Evolutionary conservation across 148 eudicot genomes (phyloP).

Genomic region (Chenopodium suecicum): DNA sequence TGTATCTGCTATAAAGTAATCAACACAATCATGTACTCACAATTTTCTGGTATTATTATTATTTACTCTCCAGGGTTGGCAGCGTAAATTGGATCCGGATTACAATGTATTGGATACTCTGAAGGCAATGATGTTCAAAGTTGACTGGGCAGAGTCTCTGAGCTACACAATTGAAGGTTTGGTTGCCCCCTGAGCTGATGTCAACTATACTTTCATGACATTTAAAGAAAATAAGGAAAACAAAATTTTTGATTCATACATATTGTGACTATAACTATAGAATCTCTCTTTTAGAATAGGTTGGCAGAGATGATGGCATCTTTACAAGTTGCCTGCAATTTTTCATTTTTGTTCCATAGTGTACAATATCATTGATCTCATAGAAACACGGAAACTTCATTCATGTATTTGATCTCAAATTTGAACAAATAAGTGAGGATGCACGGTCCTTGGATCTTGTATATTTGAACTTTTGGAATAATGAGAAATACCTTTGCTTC

Average conservation of each 20-base stretch:
- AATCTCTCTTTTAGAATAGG: neutral
- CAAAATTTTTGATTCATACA: neutral
- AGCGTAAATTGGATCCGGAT: constrained; percentile 73
- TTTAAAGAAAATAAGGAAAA: neutral
- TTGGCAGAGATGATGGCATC: neutral
- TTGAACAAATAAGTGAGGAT: neutral
- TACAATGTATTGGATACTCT: constrained; percentile 63
- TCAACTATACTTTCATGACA: neutral
- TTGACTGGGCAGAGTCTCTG: constrained; percentile 68
- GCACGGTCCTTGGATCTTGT: neutral
- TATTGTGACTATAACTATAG: neutral
- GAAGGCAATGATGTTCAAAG: constrained; percentile 65
- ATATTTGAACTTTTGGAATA: neutral
- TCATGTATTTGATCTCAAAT: neutral
- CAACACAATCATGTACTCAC: neutral
- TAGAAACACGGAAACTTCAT: no score
- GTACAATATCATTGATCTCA: neutral
- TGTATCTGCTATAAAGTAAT: no score
- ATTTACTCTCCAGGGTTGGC: constrained; percentile 61
- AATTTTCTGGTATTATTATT: neutral
- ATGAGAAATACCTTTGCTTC: neutral
- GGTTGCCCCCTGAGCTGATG: constrained; percentile 56
- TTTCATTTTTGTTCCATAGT: neutral
- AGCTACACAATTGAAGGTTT: constrained; percentile 66
- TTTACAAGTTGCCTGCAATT: neutral